Base-by-base conservation (phyloP, 2,329 filamentous ascomycete species). In the Didymella glomerata region DNA sequence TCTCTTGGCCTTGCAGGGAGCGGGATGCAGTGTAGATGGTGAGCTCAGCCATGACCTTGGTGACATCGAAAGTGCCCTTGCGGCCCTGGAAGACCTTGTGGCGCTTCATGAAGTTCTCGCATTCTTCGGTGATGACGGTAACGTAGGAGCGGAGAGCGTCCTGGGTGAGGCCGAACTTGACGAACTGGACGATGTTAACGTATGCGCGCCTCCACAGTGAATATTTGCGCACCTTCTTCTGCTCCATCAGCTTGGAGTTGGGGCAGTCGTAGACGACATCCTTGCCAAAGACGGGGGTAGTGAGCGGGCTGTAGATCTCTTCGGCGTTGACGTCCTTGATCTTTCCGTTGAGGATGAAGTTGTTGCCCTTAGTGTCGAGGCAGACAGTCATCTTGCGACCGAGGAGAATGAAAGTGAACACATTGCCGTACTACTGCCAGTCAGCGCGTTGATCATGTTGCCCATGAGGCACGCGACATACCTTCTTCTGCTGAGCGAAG, bases 231-330 rank as follows among this genome's bases (percentile, higher is more conserved):
- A 93, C 91, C 87, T 94, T 95, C 83, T 96, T 96, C 83, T 96
- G 92, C 81, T 96, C 92, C 92, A 96, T 96, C 73, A 96, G 85
- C 80, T 96, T 96, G 58, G 91, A 84, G 76, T 96, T 96, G 41
- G 92, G 91, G 79, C 92, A 95, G 76, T 96, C 92, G 75, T 96
- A 96, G 53, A 96, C 91, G 25, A 96, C 92, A 79, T 93, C 89
- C 69, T 87, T 88, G 67, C 92, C 92, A 74, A 96, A 96, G 3
- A 88, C 86, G 44, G 86, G 86, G 6, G 85, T 87, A 24, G 84
- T 86, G 57, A 97, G 83, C 55, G 91, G 89, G 54, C 86, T 89
- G 80, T 96, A 96, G 64, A 96, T 91, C 71, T 97, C 92, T 79
- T 96, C 93, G 34, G 93, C 93, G 75, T 90, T 93, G 70, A 96